phyloP scores from a whole-genome alignment of 108 stramenopile species.

The Nitzschia putrida region DNA sequence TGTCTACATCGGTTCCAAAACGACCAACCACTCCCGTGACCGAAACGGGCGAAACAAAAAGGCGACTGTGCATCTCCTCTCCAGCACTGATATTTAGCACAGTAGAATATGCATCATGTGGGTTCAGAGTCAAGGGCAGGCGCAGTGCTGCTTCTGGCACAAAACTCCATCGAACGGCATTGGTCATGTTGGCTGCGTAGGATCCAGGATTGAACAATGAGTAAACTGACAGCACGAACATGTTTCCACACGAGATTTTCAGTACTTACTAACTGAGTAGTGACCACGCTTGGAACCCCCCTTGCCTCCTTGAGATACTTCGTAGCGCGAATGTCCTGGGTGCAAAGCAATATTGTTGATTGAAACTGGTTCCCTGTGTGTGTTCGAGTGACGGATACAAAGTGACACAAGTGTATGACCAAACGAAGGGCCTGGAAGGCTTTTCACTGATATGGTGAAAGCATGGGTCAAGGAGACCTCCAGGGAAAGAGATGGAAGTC shows the following conservation, averaged over 20 bases:
- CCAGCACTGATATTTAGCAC: conserved; percentile 69
- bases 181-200: conserved; percentile 68
- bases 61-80: conserved; percentile 65
- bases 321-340: conserved; percentile 66
- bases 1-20: not conserved
- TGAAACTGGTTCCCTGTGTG: conserved; percentile 62
- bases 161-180: conserved; percentile 76
- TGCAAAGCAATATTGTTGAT: conserved; percentile 83
- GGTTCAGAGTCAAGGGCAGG: conserved; percentile 63
- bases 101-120: conserved; percentile 68
- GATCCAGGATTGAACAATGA: not conserved
- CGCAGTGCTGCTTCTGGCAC: conserved; percentile 60
- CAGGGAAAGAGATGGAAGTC: conserved; percentile 25
- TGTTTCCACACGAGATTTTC: not conserved
- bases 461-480: conserved; percentile 42
- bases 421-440: conserved; percentile 32
- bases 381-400: conserved; percentile 70
- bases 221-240: not conserved
- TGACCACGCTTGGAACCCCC: conserved; percentile 46
- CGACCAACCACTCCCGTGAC: conserved; percentile 66
- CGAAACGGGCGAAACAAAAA: conserved; percentile 68
- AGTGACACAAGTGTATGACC: conserved; percentile 74
- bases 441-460: conserved; percentile 42
- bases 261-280: conserved; percentile 38
- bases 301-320: conserved; percentile 3